phyloP scores from a whole-genome alignment of 108 stramenopile genomes.

The Seminavis robusta region DNA sequence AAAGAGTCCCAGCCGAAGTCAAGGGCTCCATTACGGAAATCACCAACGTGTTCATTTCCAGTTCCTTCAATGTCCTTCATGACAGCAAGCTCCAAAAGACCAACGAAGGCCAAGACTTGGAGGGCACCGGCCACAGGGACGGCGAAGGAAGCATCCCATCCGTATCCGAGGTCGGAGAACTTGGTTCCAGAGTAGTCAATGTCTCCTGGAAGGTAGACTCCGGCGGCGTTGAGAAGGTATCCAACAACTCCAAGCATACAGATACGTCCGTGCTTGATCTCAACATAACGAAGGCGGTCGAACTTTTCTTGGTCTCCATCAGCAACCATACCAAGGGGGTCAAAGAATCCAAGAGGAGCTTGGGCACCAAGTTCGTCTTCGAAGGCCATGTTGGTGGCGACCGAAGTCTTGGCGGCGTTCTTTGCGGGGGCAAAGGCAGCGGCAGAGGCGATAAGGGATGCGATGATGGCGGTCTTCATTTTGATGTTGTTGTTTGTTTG shows the following conservation, averaged over 20 bases:
- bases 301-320: conserved; percentile 54
- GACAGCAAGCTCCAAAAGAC: conserved; percentile 36
- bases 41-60: conserved; percentile 27
- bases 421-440: conserved; percentile 61
- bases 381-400: conserved; percentile 54
- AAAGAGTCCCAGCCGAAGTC: conserved; percentile 54
- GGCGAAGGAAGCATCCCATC: conserved; percentile 23
- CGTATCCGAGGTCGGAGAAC: conserved; percentile 32
- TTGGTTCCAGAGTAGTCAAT: conserved; percentile 33
- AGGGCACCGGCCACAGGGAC: conserved; percentile 36
- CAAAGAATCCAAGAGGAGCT: conserved; percentile 52
- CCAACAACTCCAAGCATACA: conserved; percentile 49
- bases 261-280: conserved; percentile 42
- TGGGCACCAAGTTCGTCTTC: conserved; percentile 85
- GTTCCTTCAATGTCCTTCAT: conserved; percentile 31
- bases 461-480: conserved; percentile 65
- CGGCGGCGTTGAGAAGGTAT: conserved; percentile 36
- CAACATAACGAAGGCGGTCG: conserved; percentile 41
- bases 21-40: conserved; percentile 52
- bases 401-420: conserved; percentile 38
- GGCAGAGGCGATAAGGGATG: conserved; percentile 58
- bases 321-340: conserved; percentile 29
- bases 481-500: conserved; percentile 23
- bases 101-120: conserved; percentile 38
- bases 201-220: conserved; percentile 57